phyloP scores from a whole-genome alignment of 345 rosid species.

The Rhodamnia rubescens region DNA sequence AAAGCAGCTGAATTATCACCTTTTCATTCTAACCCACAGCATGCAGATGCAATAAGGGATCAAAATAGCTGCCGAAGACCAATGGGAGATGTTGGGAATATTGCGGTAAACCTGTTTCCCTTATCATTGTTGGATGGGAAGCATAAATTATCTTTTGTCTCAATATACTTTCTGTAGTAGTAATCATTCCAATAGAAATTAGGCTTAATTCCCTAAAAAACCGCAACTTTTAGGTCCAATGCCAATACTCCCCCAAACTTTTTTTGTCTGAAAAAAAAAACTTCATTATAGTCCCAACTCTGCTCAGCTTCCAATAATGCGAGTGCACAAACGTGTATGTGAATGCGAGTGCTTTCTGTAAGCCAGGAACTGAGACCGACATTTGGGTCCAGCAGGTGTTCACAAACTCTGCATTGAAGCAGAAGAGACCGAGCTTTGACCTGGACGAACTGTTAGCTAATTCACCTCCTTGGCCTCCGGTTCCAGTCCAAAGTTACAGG shows the following conservation, averaged over 20 bases:
- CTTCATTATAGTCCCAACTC: not conserved
- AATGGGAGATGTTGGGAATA: conserved; percentile 61
- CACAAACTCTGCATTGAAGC: conserved; percentile 30
- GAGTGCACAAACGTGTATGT: not conserved
- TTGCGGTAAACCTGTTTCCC: conserved; percentile 43
- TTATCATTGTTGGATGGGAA: not conserved
- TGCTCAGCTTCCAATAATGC: not conserved
- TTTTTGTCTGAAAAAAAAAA: not conserved
- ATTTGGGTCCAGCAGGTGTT: conserved; percentile 31
- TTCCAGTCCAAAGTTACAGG: conserved; percentile 41
- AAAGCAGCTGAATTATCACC: conserved; percentile 38
- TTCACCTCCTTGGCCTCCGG: conserved; percentile 96
- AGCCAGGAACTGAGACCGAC: not conserved
- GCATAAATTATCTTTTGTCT: not conserved
- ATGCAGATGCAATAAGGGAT: conserved; percentile 21
- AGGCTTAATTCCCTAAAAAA: not conserved
- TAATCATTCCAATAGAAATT: not conserved
- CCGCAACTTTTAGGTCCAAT: not conserved
- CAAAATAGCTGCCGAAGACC: conserved; percentile 32
- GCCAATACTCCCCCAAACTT: not conserved
- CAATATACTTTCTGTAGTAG: not conserved
- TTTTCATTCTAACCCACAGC: conserved; percentile 22
- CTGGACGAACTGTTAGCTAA: conserved; percentile 75
- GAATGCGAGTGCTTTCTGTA: not conserved
- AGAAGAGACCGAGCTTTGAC: conserved; percentile 62